Base-by-base conservation (phyloP, 2,329 filamentous ascomycete species). In the Epichloe hybrida region DNA sequence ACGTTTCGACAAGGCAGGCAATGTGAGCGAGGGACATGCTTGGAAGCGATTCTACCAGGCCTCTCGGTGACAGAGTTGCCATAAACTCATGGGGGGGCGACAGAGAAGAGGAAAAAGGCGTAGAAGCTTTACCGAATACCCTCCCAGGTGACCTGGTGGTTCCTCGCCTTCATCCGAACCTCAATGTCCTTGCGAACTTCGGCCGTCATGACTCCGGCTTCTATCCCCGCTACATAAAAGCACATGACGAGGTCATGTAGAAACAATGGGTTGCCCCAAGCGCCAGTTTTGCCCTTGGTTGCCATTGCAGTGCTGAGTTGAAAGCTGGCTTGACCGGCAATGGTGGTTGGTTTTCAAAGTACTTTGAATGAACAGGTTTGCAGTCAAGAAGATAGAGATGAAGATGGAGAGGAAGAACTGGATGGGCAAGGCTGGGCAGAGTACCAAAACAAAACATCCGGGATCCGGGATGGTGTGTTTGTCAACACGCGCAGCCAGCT, bases 71-170 rank as follows among this genome's bases (percentile, higher is more conserved):
- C 8, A 31, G 31, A 31, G 31, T 31, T 9, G 31, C 31, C 31
- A 9, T 31, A 3, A 31, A 31, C 31, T 11, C 31, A 31, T 11
- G 31, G 3, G 27, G 3, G 9, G 9, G 4, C 31, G 31, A 31
- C 31, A 20, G 45, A 20, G 45, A 36, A 44, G 23, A 23, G 17
- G 15, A 23, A 45, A 45, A 34, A 13, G 15, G 8, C 5, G 37
- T 46, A 39, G 39, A 17, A 42, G 39, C 31, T 35, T 42, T 65
- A 73, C 72, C 72, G 69, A 47, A 74, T 63, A 1, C 61, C 69
- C 34, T 74, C 67, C 69, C 70, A 74, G 3, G 66, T 68, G n/a
- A 69, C 66, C 5, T 54, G 52, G 48, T 66, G 60, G 7, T 69
- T 64, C 5, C 55, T 56, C 12, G 54, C 41, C n/a, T 60, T 55